Conservation (phyloP, 345 rosid species). For the Erysimum cheiranthoides region DNA sequence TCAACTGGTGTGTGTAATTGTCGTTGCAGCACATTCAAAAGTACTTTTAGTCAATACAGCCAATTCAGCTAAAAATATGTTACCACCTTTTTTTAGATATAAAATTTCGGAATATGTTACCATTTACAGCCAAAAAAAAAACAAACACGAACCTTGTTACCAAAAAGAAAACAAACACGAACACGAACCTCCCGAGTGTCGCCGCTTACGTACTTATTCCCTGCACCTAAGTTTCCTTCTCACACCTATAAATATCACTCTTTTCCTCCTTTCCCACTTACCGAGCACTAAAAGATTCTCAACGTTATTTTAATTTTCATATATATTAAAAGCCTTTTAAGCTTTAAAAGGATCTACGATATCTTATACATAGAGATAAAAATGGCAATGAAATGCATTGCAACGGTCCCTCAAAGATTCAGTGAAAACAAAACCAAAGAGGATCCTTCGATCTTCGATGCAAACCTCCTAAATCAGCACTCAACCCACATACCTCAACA, state of each 20-base stretch:
- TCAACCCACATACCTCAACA: conserved; percentile 62
- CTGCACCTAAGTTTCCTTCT: conserved; percentile 27
- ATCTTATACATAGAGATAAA: background rate
- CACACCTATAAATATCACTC: conserved; percentile 37
- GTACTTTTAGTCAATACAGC: background rate
- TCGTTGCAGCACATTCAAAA: background rate
- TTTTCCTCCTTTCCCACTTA: conserved; percentile 33
- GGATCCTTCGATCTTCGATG: conserved; percentile 58
- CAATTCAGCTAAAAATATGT: background rate
- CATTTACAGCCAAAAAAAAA: background rate
- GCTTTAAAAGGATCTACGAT: conserved; percentile 10
- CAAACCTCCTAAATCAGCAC: conserved; percentile 52
- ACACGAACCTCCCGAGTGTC: background rate
- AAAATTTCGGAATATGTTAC: background rate
- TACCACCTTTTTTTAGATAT: no score
- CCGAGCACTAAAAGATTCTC: conserved; percentile 24
- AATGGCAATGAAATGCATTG: conserved; percentile 44
- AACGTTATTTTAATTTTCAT: background rate
- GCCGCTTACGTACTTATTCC: conserved; percentile 21
- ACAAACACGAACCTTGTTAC: no score
- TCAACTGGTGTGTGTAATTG: background rate
- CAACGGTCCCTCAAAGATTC: conserved; percentile 34
- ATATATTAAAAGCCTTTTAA: conserved; percentile 4
- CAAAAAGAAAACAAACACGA: background rate
- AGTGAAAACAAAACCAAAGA: conserved; percentile 35